phyloP scores from a whole-genome alignment of 805 yeast species.

The Wickerhamiella musiphila region DNA sequence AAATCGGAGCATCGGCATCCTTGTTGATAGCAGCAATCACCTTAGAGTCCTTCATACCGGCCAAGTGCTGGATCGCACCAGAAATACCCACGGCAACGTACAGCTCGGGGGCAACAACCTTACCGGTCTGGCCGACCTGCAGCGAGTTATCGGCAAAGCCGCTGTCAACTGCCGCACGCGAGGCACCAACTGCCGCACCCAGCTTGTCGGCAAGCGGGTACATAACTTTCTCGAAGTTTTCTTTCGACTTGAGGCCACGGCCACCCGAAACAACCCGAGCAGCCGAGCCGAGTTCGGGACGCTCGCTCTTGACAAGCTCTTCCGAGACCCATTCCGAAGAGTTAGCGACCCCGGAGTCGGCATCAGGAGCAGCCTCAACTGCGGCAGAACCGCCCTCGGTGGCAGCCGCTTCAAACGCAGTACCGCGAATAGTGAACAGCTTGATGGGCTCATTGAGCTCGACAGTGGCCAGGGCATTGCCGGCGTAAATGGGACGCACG shows the following conservation, averaged over 20 bases:
- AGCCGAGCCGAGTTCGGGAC: constrained; percentile 86
- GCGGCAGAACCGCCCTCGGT: constrained; percentile 24
- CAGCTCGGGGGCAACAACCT: constrained; percentile 90
- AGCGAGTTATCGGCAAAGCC: constrained; percentile 92
- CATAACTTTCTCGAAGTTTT: constrained; percentile 58
- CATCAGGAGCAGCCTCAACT: constrained; percentile 26
- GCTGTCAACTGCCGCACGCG: constrained; percentile 94
- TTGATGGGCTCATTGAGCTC: constrained; percentile 47
- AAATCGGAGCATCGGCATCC: constrained; percentile 87
- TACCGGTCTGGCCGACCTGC: constrained; percentile 97
- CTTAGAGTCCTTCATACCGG: constrained; percentile 96
- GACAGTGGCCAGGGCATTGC: constrained; percentile 78
- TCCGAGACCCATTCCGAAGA: constrained; percentile 54
- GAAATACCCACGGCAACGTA: constrained; percentile 88
- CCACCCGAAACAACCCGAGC: constrained; percentile 78
- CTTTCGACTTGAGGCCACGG: constrained; percentile 80
- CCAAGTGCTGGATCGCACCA: constrained; percentile 96
- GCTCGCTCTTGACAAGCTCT: constrained; percentile 54
- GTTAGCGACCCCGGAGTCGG: constrained; percentile 21
- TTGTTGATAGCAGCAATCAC: constrained; percentile 87
- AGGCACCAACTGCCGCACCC: constrained; percentile 91
- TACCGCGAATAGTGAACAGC: constrained; percentile 63
- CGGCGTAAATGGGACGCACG: constrained; percentile 90
- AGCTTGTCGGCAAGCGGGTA: constrained; percentile 72
- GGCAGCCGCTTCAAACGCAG: constrained; percentile 48